phyloP scores from a whole-genome alignment of 306 rosid genomes.

The Rubus idaeus region DNA sequence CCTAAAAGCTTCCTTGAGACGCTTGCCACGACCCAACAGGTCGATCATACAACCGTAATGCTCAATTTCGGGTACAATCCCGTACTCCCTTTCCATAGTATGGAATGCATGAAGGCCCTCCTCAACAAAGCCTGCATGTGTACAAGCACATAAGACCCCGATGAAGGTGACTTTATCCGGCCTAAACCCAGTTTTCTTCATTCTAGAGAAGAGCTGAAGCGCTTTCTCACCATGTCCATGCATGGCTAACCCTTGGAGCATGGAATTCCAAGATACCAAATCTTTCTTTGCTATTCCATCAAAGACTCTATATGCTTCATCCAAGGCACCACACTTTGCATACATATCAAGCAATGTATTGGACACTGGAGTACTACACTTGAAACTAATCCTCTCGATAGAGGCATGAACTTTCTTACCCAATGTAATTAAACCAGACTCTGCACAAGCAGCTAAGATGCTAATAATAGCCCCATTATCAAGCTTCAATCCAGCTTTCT shows the following conservation, averaged over 20 bases:
- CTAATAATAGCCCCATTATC: slow-evolving; percentile 61
- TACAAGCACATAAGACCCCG: slow-evolving; percentile 79
- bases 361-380: slow-evolving; percentile 58
- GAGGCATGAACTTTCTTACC: slow-evolving; percentile 68
- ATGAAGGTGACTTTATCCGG: slow-evolving; percentile 72
- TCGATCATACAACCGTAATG: slow-evolving; percentile 90
- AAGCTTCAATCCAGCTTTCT: slow-evolving; percentile 51
- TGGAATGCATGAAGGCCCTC: slow-evolving; percentile 65
- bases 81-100: slow-evolving; percentile 61
- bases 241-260: slow-evolving; percentile 76
- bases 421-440: slow-evolving; percentile 67
- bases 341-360: slow-evolving; percentile 85
- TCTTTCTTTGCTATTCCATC: slow-evolving; percentile 48
- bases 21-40: slow-evolving; percentile 82
- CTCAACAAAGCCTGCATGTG: slow-evolving; percentile 67
- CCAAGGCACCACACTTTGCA: slow-evolving; percentile 72
- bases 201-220: slow-evolving; percentile 60
- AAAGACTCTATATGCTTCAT: slow-evolving; percentile 51
- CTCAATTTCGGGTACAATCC: slow-evolving; percentile 61
- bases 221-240: slow-evolving; percentile 79
- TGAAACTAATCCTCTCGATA: slow-evolving; percentile 44
- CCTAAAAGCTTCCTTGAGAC: slow-evolving; percentile 67
- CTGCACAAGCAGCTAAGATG: slow-evolving; percentile 68
- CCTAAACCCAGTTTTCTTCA: slow-evolving; percentile 57
- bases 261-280: slow-evolving; percentile 77